Percentiles rank a stretch among this genome's conserved stretches.
phyloP scores from a whole-genome alignment of 306 rosid species.

The Cotoneaster glaucophyllus region DNA sequence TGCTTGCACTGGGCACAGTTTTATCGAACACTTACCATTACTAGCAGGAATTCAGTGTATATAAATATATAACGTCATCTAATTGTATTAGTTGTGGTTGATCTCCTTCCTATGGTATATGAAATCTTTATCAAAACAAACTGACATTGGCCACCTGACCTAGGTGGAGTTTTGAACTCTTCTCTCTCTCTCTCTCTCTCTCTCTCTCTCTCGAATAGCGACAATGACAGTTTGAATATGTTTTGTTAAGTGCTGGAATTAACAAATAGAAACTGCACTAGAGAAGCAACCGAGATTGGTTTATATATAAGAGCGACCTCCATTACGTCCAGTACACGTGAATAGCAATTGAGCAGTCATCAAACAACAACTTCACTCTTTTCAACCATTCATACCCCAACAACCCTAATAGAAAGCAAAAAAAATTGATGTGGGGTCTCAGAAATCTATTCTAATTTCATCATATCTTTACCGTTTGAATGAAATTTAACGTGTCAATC shows the following conservation, averaged over 20 bases:
- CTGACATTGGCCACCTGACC: background rate
- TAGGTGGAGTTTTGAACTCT: background rate
- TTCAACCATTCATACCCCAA: conserved; percentile 5
- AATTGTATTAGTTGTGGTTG: conserved; percentile 9
- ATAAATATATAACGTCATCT: background rate
- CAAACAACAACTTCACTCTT: conserved; percentile 18
- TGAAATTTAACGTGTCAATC: conserved; percentile 16
- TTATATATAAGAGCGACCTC: background rate
- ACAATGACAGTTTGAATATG: conserved; percentile 1
- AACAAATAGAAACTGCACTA: background rate
- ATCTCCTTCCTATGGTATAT: conserved; percentile 1
- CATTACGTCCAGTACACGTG: conserved; percentile 31
- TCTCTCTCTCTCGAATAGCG: background rate
- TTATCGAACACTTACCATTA: background rate
- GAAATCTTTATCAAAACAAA: background rate
- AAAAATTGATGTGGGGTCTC: conserved; percentile 23
- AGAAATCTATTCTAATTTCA: conserved; percentile 26
- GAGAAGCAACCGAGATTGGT: conserved; percentile 6
- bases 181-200: background rate
- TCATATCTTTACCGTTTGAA: conserved; percentile 31
- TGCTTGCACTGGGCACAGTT: background rate
- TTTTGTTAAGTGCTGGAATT: conserved; percentile 1
- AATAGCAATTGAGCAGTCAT: conserved; percentile 12
- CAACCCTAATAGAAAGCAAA: conserved; percentile 12
- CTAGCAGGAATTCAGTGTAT: background rate